phyloP scores from a whole-genome alignment of 768 basidiomycete genomes.

The Macrolepiota albuminosa region DNA sequence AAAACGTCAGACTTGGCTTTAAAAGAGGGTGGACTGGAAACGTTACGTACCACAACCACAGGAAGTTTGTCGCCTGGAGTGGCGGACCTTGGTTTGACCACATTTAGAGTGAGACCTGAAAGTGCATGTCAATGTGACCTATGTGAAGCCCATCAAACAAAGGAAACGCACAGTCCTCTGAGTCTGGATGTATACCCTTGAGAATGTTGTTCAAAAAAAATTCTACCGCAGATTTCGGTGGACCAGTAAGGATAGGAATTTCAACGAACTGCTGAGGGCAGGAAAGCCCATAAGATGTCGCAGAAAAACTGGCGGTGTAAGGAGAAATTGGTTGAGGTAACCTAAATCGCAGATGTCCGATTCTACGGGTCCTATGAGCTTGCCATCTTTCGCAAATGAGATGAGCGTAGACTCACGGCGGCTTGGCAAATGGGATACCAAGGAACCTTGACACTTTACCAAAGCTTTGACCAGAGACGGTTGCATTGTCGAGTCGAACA shows the following conservation, averaged over 20 bases:
- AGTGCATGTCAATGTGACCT: not conserved
- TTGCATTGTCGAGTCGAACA: slow-evolving; percentile 39
- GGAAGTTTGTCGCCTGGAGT: slow-evolving; percentile 41
- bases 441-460: slow-evolving; percentile 35
- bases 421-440: slow-evolving; percentile 52
- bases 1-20: not conserved
- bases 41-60: slow-evolving; percentile 43
- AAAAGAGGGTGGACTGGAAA: not conserved
- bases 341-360: slow-evolving; percentile 36
- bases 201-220: slow-evolving; percentile 27
- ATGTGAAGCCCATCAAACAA: not conserved
- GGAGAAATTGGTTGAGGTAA: slow-evolving; percentile 32
- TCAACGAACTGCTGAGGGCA: slow-evolving; percentile 42
- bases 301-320: slow-evolving; percentile 32
- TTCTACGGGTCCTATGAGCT: slow-evolving; percentile 16
- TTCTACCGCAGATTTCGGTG: slow-evolving; percentile 29
- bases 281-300: slow-evolving; percentile 35
- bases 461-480: slow-evolving; percentile 35
- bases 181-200: slow-evolving; percentile 6
- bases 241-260: slow-evolving; percentile 29
- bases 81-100: slow-evolving; percentile 39
- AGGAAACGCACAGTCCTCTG: slow-evolving; percentile 39
- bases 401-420: slow-evolving; percentile 38
- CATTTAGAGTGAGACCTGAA: slow-evolving; percentile 48
- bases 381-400: not conserved